Conservation (phyloP, 2,329 filamentous ascomycete genomes). For the Cercospora nicotianae region DNA sequence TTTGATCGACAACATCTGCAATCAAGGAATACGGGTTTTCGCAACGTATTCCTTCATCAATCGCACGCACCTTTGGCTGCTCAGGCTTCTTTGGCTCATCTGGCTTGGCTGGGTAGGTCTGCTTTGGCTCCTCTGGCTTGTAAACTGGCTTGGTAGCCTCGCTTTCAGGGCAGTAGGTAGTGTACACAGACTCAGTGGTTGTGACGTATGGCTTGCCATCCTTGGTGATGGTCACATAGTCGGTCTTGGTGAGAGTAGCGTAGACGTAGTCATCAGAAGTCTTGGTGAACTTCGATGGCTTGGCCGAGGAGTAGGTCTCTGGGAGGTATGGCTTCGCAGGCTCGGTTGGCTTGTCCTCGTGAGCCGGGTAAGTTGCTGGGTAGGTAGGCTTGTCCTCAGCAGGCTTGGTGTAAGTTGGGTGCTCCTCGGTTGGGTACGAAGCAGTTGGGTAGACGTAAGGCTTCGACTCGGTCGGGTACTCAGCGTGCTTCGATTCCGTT, state of each 20-base stretch:
- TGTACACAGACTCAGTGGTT: slow-evolving; percentile 27
- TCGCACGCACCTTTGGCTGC: neutral
- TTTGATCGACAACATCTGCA: too few species aligned
- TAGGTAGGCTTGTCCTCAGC: slow-evolving; percentile 3
- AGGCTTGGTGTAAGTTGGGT: neutral
- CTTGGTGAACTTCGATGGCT: slow-evolving; percentile 14
- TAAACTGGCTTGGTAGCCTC: slow-evolving; percentile 19
- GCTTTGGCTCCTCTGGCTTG: neutral
- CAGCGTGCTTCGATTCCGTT: neutral
- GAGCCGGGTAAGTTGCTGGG: slow-evolving; percentile 4
- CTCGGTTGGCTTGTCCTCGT: neutral
- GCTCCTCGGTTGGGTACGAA: neutral
- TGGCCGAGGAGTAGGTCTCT: slow-evolving; percentile 6
- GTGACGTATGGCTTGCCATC: slow-evolving; percentile 15
- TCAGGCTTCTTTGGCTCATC: neutral
- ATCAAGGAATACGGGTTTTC: too few species aligned
- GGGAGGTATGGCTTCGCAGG: slow-evolving; percentile 12
- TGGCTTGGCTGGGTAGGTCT: neutral
- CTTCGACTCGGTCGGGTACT: neutral
- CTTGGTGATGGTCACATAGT: slow-evolving; percentile 27
- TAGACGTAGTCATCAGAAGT: slow-evolving; percentile 24
- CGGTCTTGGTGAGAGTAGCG: slow-evolving; percentile 26
- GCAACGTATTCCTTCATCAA: too few species aligned
- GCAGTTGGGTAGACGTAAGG: neutral
- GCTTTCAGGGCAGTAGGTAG: slow-evolving; percentile 30